Base-by-base conservation (phyloP, 768 basidiomycete species). In the Hirschioporus abietinus region DNA sequence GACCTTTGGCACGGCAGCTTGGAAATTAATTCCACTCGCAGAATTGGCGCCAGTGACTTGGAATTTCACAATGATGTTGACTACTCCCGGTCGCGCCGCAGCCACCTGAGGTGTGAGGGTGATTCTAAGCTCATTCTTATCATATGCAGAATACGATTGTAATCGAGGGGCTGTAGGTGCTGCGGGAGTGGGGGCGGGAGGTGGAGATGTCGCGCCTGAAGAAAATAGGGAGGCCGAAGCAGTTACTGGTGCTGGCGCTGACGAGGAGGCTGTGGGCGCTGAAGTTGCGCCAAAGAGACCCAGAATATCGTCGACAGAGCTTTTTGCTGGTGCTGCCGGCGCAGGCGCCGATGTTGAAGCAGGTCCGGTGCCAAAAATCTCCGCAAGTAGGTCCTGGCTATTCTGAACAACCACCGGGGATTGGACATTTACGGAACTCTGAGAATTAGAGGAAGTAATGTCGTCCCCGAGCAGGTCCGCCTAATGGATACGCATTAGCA, bases 1-100 rank as follows among this genome's bases (percentile, higher is more conserved):
- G 23, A 94, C 95, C 85, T 94, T 96, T 3, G 96, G 96, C 8
- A 99, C 96, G 8, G 96, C 97, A 57, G 95, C 97, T 75, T 99
- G 97, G 81, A 99, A 98, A 73, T 89, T 95, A 61, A 99, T 78
- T 1, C 86, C 87, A 6, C 81, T 80, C 1, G 83, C 88, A 6
- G 83, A 64, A 23, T 78, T 82, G 2, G 74, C 74, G 18, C 87
- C 89, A 1, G 84, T 79, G 1, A 88, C 85, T 66, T 91, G 88
- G 81, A 99, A 99, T 64, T 89, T 84, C 23, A 94, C 96, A 66
- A 95, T 78, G 68, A 99, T 91, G 78, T 96, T 92, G 25, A 96
- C 90, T 58, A 96, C 81, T 52, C 94, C 95, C n/a, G 94, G 93
- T 68, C 90, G 88, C 61, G 86, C 78, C 9, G 89, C 75, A 26